Conservation (phyloP, 2,329 filamentous ascomycete species). For the Oidium heveae region DNA sequence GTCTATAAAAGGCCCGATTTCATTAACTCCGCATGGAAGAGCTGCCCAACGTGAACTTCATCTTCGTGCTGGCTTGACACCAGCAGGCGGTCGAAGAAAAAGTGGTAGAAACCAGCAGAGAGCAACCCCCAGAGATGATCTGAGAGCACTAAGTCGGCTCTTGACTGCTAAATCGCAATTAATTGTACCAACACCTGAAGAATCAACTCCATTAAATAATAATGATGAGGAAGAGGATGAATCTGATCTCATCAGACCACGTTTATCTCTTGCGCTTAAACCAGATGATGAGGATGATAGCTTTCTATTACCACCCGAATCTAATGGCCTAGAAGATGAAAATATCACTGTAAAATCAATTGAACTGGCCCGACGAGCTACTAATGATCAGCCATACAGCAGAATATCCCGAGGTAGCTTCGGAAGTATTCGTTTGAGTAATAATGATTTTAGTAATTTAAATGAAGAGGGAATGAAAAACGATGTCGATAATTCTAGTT, state of each 20-base stretch:
- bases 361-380: constrained; percentile 29
- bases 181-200: constrained; percentile 11
- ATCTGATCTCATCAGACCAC: constrained; percentile 22
- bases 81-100: constrained; percentile 29
- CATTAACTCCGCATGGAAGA: constrained; percentile 30
- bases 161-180: constrained; percentile 21
- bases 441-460: constrained; percentile 20
- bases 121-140: constrained; percentile 27
- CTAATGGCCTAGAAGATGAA: constrained; percentile 28
- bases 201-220: constrained; percentile 1
- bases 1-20: constrained; percentile 8
- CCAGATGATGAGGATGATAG: constrained; percentile 22
- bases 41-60: constrained; percentile 33
- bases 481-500: constrained; percentile 11
- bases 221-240: constrained; percentile 15
- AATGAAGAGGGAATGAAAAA: constrained; percentile 7
- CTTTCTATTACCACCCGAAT: constrained; percentile 26
- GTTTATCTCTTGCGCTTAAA: constrained; percentile 28
- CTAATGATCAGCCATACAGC: constrained; percentile 20
- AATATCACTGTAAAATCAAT: constrained; percentile 33
- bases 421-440: constrained; percentile 25
- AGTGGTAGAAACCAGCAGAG: constrained; percentile 26
- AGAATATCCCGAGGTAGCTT: constrained; percentile 23
- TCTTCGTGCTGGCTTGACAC: constrained; percentile 33
- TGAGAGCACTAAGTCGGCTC: constrained; percentile 27